phyloP scores from a whole-genome alignment of 305 asterid species.

The Solanum aculeatissimum region DNA sequence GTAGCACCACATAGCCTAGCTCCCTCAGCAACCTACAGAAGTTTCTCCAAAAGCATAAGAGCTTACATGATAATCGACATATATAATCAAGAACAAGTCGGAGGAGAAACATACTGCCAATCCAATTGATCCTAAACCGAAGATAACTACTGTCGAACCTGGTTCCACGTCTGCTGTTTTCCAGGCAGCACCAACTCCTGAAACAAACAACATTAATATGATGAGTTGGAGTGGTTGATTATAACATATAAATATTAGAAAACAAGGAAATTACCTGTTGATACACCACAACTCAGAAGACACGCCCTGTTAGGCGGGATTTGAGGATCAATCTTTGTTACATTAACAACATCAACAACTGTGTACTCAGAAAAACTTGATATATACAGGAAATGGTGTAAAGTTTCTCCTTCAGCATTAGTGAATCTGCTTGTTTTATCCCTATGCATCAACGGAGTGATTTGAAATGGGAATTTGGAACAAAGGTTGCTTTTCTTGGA shows the following conservation, averaged over 20 bases:
- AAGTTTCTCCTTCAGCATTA: slow-evolving; percentile 52
- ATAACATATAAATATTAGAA: neutral
- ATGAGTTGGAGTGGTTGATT: neutral
- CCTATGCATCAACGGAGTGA: slow-evolving; percentile 45
- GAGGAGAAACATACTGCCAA: slow-evolving; percentile 34
- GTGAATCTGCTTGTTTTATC: slow-evolving; percentile 75
- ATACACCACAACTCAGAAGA: slow-evolving; percentile 83
- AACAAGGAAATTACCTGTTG: slow-evolving; percentile 39
- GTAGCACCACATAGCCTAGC: slow-evolving; percentile 64
- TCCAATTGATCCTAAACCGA: slow-evolving; percentile 77
- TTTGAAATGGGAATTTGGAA: slow-evolving; percentile 41
- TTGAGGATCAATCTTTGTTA: slow-evolving; percentile 41
- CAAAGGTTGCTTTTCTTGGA: slow-evolving; percentile 78
- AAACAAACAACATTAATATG: neutral
- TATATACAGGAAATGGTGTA: slow-evolving; percentile 51
- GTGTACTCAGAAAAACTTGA: slow-evolving; percentile 86
- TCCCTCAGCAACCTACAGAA: slow-evolving; percentile 69
- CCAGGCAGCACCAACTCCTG: slow-evolving; percentile 88
- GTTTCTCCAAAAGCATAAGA: neutral
- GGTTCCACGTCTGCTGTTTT: slow-evolving; percentile 58
- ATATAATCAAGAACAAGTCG: neutral
- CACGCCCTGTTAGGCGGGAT: slow-evolving; percentile 74
- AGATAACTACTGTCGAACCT: slow-evolving; percentile 76
- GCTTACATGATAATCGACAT: neutral
- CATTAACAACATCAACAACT: slow-evolving; percentile 42